Evolutionary conservation across 1,284 basidiomycete species (phyloP), one percentile per base, ranked within the genome.

Genomic region (Ceratobasidium sp.): DNA sequence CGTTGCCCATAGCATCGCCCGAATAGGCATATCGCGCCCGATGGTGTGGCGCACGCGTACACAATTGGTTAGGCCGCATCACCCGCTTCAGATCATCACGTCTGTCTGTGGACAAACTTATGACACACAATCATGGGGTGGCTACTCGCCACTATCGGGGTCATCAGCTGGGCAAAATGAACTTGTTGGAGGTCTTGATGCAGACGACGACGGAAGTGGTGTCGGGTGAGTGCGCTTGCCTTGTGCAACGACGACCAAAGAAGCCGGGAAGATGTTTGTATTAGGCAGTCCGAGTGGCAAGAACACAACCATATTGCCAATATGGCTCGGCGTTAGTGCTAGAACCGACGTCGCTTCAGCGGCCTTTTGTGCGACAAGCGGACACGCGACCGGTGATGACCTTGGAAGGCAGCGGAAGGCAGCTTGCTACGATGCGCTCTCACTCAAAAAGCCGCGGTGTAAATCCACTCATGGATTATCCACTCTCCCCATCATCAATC

Each of bases 401-500:
- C 7, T n/a, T n/a, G n/a, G n/a, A n/a, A n/a, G n/a, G n/a, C n/a
- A n/a, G 6, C 56, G 8, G 56, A 59, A 59, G 56, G 29, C 29
- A 34, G 29, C 29, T 34, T 11, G 17, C 9, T 2, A 7, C 56
- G 56, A 32, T 29, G 29, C 9, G 32, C 29, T 25, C 32, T 34
- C 25, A 29, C 29, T 59, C 56, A 59, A 59, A 59, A 59, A n/a
- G 56, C 56, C 56, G 17, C 11, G 56, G 32, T n/a, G 34, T 51
- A 25, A 40, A n/a, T 34, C 22, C 7, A 32, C n/a, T 15, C 43
- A n/a, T n/a, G n/a, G n/a, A n/a, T n/a, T n/a, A n/a, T n/a, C n/a
- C n/a, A n/a, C n/a, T n/a, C n/a, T 29, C 64, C 19, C 19, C 19
- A 64, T 29, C 67, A 69, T 69, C 67, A 69, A 69, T 69, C 67